Percentiles rank a stretch among this genome's conserved stretches.
Conservation (phyloP, 1,139 yeast genomes). For the Blastobotrys aristatus region DNA sequence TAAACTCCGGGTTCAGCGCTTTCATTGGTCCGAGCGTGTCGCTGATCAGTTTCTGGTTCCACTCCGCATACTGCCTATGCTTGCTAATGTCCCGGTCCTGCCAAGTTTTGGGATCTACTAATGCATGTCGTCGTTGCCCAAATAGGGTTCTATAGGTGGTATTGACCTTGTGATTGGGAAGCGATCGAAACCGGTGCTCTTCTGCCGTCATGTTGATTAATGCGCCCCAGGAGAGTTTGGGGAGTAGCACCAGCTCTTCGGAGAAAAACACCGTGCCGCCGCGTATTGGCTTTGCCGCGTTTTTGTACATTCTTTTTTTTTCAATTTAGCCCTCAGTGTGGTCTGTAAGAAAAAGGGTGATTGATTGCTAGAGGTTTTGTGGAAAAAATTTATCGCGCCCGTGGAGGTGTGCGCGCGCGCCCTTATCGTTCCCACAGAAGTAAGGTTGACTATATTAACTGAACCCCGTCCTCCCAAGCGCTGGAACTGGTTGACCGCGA, state of each 20-base stretch:
- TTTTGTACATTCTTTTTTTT: too few relatives aligned
- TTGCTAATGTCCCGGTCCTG: background rate
- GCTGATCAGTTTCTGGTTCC: background rate
- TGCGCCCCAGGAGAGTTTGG: constrained; percentile 6
- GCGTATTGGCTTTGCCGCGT: too few relatives aligned
- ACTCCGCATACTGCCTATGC: background rate
- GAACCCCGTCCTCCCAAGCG: too few relatives aligned
- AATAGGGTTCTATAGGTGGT: background rate
- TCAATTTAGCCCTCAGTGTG: too few relatives aligned
- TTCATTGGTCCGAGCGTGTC: background rate
- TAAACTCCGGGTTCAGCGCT: background rate
- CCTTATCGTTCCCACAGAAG: too few relatives aligned
- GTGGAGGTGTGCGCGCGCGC: too few relatives aligned
- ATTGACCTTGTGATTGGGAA: background rate
- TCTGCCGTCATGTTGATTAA: constrained; percentile 1
- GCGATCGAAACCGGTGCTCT: constrained; percentile 3
- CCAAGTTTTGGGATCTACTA: too few relatives aligned
- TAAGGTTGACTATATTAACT: too few relatives aligned
- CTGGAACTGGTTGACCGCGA: too few relatives aligned
- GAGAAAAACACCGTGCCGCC: constrained; percentile 11
- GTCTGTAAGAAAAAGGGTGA: too few relatives aligned
- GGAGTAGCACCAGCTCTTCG: constrained; percentile 8
- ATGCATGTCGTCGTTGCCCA: background rate
- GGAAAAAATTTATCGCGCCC: too few relatives aligned
- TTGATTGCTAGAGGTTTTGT: too few relatives aligned